phyloP scores from a whole-genome alignment of 192 early-diverging fungal genomes.

The Coemansia sp. region DNA sequence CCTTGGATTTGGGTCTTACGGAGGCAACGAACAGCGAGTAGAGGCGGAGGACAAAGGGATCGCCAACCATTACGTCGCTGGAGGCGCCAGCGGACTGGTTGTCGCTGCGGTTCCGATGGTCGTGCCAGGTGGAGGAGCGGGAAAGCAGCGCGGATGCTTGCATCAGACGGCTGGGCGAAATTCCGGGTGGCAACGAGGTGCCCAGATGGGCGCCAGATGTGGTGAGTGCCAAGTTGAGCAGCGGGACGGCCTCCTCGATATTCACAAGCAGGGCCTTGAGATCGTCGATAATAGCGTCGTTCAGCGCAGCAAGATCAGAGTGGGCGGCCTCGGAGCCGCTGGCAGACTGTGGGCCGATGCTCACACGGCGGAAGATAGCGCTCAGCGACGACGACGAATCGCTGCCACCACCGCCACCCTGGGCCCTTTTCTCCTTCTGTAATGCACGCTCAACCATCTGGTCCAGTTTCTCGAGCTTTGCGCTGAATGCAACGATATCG shows the following conservation, averaged over 20 bases:
- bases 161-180: slow-evolving; percentile 62
- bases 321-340: not conserved
- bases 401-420: not conserved
- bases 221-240: slow-evolving; percentile 58
- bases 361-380: slow-evolving; percentile 10
- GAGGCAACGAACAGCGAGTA: slow-evolving; percentile 72
- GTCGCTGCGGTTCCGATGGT: not conserved
- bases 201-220: slow-evolving; percentile 57
- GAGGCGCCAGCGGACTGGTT: not conserved
- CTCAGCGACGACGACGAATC: not conserved
- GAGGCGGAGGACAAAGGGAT: slow-evolving; percentile 57
- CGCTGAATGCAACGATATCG: slow-evolving; percentile 57
- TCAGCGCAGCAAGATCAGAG: not conserved
- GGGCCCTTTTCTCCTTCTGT: not conserved
- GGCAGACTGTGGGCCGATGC: not conserved
- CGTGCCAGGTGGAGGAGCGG: slow-evolving; percentile 13
- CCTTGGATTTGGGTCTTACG: slow-evolving; percentile 57
- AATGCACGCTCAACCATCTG: not conserved
- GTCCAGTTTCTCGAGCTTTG: slow-evolving; percentile 25
- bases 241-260: slow-evolving; percentile 57
- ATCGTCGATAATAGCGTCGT: slow-evolving; percentile 13
- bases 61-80: slow-evolving; percentile 29
- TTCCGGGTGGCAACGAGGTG: slow-evolving; percentile 37
- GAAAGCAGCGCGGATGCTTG: slow-evolving; percentile 58
- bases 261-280: slow-evolving; percentile 35